These are phyloP conservation scores for Echites panduratus DNA, from an alignment of 257 asterid species.

Conservation along the genomic window DNA sequence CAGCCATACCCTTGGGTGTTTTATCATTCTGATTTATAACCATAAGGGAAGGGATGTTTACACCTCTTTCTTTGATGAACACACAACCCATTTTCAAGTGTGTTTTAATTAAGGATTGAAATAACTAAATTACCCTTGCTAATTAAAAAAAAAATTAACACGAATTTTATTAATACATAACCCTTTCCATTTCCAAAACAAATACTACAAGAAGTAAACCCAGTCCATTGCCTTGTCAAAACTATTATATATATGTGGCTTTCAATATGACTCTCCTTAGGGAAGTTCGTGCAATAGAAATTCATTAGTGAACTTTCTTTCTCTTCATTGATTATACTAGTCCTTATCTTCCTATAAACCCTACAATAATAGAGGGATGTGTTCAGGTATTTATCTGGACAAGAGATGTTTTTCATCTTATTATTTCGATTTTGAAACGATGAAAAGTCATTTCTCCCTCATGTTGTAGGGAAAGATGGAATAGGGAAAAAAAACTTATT, in stretches of 20 bases:
- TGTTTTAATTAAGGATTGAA: too few species aligned
- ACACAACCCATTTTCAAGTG: too few species aligned
- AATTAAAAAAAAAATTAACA: too few species aligned
- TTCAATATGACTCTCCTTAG: not conserved
- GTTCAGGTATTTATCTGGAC: conserved; percentile 46
- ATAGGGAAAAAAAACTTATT: conserved; percentile 55
- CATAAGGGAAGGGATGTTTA: too few species aligned
- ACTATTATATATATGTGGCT: not conserved
- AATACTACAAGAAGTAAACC: too few species aligned
- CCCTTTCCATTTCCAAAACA: too few species aligned
- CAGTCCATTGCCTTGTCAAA: too few species aligned
- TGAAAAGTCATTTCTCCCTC: conserved; percentile 37
- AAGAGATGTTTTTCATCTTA: not conserved
- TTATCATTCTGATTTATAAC: too few species aligned
- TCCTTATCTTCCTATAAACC: conserved; percentile 75
- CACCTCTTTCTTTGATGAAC: too few species aligned
- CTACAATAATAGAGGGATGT: conserved; percentile 70
- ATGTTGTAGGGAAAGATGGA: conserved; percentile 82
- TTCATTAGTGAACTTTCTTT: conserved; percentile 22
- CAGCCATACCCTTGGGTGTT: too few species aligned
- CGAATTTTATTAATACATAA: too few species aligned
- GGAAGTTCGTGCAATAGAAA: conserved; percentile 7
- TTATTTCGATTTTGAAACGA: not conserved
- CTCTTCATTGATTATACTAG: conserved; percentile 73
- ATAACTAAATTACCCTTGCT: too few species aligned